These are phyloP conservation scores for Candida ipomoeae DNA, from an alignment of 805 yeast species.

Conservation along the genomic window DNA sequence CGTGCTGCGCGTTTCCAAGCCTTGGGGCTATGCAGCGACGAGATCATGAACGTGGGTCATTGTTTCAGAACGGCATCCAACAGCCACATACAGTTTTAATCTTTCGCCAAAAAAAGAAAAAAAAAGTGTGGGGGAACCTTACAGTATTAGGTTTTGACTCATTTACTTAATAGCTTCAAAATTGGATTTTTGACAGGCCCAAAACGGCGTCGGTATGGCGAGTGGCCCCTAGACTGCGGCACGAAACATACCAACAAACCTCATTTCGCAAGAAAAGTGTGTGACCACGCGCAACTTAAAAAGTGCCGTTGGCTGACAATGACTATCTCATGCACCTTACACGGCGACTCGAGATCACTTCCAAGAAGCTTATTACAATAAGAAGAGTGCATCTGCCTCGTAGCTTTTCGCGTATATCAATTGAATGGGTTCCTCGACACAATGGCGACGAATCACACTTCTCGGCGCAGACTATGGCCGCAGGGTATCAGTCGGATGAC, in stretches of 20 bases:
- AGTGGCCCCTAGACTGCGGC: neutral
- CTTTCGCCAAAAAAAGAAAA: neutral
- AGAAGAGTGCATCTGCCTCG: neutral
- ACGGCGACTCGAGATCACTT: neutral
- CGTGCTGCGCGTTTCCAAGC: conserved; percentile 2
- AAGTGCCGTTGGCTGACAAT: neutral
- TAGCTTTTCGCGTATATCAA: neutral
- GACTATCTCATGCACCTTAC: neutral
- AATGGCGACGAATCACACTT: neutral
- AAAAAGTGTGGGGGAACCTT: too few species aligned
- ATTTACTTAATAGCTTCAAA: neutral
- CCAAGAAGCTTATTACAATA: neutral
- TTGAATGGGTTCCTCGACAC: neutral
- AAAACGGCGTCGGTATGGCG: neutral
- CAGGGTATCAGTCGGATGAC: too few species aligned
- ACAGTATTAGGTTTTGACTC: too few species aligned
- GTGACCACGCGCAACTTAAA: neutral
- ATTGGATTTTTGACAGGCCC: neutral
- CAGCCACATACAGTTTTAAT: neutral
- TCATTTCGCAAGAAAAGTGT: neutral
- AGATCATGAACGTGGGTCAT: neutral
- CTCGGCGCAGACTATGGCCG: too few species aligned
- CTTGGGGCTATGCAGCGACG: conserved; percentile 1
- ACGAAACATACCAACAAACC: neutral
- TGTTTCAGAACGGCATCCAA: neutral